Conservation (phyloP, 2,329 filamentous ascomycete species). For the Phaeoacremonium minimum region DNA sequence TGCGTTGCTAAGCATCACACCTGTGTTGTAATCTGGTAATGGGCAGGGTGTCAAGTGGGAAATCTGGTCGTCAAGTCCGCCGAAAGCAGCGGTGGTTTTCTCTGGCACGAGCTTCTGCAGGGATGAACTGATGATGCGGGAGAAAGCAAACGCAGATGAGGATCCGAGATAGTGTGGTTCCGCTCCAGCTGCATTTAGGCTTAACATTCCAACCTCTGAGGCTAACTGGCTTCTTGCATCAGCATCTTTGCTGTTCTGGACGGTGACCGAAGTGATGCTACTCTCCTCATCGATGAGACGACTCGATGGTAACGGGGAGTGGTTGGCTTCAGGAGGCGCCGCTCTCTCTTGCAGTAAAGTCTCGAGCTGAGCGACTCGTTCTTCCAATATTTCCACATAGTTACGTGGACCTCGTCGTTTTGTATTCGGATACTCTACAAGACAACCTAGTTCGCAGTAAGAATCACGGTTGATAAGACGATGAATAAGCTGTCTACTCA, state of each 20-base stretch:
- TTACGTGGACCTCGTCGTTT: constrained; percentile 20
- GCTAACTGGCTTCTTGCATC: constrained; percentile 10
- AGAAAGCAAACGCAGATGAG: constrained; percentile 21
- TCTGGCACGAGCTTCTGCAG: background rate
- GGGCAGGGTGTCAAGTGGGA: constrained; percentile 1
- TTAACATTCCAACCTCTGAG: constrained; percentile 13
- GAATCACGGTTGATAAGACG: background rate
- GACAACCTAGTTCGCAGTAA: constrained; percentile 11
- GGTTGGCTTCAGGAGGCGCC: background rate
- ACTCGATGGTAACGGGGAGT: background rate
- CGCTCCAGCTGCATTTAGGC: constrained; percentile 10
- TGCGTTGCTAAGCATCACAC: constrained; percentile 15
- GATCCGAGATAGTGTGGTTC: constrained; percentile 21
- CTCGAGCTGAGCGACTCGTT: constrained; percentile 18
- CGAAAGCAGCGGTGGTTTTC: background rate
- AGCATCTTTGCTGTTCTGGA: background rate
- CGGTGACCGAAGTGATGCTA: background rate
- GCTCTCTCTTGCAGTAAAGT: constrained; percentile 2
- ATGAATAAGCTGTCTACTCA: background rate
- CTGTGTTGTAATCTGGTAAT: constrained; percentile 3
- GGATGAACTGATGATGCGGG: constrained; percentile 12
- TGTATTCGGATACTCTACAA: constrained; percentile 19
- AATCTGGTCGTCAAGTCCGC: too few species aligned
- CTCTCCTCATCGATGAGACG: background rate
- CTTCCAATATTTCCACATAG: constrained; percentile 22